Evolutionary conservation across 495 filamentous ascomycete genomes (phyloP).

Genomic region (Pseudevernia furfuracea): DNA sequence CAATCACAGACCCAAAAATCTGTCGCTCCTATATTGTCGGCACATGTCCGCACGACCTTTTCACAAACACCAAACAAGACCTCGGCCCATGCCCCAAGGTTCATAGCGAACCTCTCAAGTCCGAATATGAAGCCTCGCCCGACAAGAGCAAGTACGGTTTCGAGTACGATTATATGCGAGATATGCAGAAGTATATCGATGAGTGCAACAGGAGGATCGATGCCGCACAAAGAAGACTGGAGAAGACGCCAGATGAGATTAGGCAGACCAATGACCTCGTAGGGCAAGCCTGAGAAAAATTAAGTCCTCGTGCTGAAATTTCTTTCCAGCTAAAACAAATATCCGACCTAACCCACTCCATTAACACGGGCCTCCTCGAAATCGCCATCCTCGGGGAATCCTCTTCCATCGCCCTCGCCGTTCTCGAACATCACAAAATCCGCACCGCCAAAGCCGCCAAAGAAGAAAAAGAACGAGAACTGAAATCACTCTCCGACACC

Average conservation of each 20-base stretch:
- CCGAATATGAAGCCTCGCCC: constrained; percentile 68
- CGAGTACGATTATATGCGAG: constrained; percentile 91
- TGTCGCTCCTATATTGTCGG: constrained; percentile 92
- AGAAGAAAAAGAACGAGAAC: constrained; percentile 75
- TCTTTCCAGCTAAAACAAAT: constrained; percentile 67
- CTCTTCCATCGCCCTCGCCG: constrained; percentile 68
- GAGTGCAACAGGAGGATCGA: constrained; percentile 95
- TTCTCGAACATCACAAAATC: constrained; percentile 80
- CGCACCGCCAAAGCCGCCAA: constrained; percentile 72
- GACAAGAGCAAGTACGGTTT: constrained; percentile 79
- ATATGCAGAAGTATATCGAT: constrained; percentile 91
- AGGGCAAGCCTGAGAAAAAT: constrained; percentile 19
- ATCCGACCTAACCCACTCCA: constrained; percentile 66
- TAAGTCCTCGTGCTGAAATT: constrained; percentile 13
- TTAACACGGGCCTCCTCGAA: constrained; percentile 78
- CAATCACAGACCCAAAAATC: constrained; percentile 86
- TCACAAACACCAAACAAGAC: constrained; percentile 99
- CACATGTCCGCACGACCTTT: constrained; percentile 96
- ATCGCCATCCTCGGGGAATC: constrained; percentile 77
- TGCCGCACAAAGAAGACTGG: constrained; percentile 75
- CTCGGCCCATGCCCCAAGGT: constrained; percentile 85
- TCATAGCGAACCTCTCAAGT: constrained; percentile 80
- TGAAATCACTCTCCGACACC: constrained; percentile 87
- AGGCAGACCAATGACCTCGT: constrained; percentile 85
- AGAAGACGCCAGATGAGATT: constrained; percentile 98